phyloP scores from a whole-genome alignment of 192 early-diverging fungal genomes.

The Jimgerdemannia lactiflua region DNA sequence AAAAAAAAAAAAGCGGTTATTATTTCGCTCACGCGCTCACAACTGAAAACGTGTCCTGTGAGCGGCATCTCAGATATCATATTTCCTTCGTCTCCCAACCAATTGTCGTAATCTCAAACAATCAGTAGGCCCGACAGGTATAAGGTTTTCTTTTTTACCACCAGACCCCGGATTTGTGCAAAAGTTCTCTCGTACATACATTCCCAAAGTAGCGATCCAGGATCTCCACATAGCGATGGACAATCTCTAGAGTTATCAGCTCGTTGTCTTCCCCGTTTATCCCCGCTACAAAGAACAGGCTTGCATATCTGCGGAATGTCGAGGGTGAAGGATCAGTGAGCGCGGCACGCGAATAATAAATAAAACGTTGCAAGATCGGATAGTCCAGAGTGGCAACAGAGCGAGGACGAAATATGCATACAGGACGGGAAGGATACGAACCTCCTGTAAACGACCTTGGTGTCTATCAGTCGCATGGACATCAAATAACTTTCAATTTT shows the following conservation, averaged over 20 bases:
- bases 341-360: neutral
- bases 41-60: too few relatives aligned
- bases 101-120: too few relatives aligned
- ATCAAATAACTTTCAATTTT: neutral
- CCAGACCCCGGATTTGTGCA: too few relatives aligned
- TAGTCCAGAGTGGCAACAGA: neutral
- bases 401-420: neutral
- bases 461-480: slow-evolving; percentile 30
- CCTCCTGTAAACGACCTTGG: slow-evolving; percentile 78
- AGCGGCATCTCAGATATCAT: too few relatives aligned
- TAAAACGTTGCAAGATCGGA: too few relatives aligned
- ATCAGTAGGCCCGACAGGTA: too few relatives aligned
- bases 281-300: slow-evolving; percentile 95
- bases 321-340: neutral
- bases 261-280: slow-evolving; percentile 94
- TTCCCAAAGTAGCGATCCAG: slow-evolving; percentile 98
- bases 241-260: slow-evolving; percentile 89
- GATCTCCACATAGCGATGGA: slow-evolving; percentile 98
- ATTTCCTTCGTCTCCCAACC: too few relatives aligned
- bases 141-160: too few relatives aligned
- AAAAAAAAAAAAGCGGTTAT: neutral
- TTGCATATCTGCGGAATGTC: slow-evolving; percentile 75
- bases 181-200: slow-evolving; percentile 38
- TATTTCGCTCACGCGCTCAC: neutral
- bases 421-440: slow-evolving; percentile 1